phyloP scores from a whole-genome alignment of 2,329 filamentous ascomycete species.

The Fusarium transvaalense region DNA sequence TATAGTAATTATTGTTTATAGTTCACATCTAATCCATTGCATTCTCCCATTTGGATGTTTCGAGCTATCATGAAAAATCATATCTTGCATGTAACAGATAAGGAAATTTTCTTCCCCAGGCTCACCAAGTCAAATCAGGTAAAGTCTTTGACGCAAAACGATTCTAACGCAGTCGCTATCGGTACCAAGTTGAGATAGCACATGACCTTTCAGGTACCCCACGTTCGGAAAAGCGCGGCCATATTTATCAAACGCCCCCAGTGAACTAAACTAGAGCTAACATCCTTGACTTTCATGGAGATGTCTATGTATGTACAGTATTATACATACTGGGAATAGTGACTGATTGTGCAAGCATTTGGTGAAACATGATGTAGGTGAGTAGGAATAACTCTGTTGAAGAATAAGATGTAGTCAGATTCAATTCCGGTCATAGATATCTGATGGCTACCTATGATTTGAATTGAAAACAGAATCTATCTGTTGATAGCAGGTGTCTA shows the following conservation, averaged over 20 bases:
- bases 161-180: conserved; percentile 9
- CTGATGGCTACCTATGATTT: too few relatives aligned
- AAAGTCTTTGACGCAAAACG: conserved; percentile 19
- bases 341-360: background rate
- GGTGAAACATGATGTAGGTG: background rate
- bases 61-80: background rate
- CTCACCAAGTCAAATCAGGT: conserved; percentile 24
- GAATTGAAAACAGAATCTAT: background rate
- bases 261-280: conserved; percentile 14
- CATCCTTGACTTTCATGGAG: conserved; percentile 13
- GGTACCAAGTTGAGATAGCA: conserved; percentile 25
- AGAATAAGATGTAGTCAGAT: background rate
- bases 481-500: background rate
- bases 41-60: background rate
- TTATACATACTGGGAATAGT: background rate
- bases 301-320: background rate
- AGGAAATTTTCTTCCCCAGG: conserved; percentile 26
- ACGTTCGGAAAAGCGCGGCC: conserved; percentile 48
- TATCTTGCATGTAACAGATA: conserved; percentile 18
- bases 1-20: background rate
- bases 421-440: background rate
- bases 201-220: conserved; percentile 41
- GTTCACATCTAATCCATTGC: conserved; percentile 9
- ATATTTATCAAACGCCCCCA: conserved; percentile 24
- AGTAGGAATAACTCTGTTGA: background rate